A percentile compares a stretch with the other conserved stretches of the same genome.
These are phyloP conservation scores for Musa beccarii DNA, from an alignment of 176 grass and related monocot genomes.

Conservation along the genomic window DNA sequence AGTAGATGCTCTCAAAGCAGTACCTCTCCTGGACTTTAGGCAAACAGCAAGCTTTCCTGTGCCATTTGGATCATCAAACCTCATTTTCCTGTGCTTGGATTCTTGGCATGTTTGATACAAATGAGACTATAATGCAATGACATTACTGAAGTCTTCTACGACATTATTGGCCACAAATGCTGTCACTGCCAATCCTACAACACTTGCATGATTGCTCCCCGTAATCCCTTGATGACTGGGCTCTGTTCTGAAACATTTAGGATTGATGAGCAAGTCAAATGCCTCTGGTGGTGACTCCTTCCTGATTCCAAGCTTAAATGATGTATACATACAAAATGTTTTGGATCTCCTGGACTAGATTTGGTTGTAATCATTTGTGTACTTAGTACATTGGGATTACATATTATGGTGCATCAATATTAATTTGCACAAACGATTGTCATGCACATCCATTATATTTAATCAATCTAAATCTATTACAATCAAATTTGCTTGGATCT, in stretches of 20 bases:
- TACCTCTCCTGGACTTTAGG: neutral
- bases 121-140: conserved; percentile 40
- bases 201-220: conserved; percentile 45
- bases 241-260: neutral
- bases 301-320: neutral
- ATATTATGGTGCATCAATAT: too few relatives aligned
- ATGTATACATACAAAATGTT: neutral
- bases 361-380: too few relatives aligned
- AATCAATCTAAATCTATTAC: too few relatives aligned
- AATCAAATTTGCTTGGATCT: too few relatives aligned
- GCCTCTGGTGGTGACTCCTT: too few relatives aligned
- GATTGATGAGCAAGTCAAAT: neutral
- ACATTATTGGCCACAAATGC: conserved; percentile 59
- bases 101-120: neutral
- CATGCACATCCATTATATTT: too few relatives aligned
- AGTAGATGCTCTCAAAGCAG: neutral
- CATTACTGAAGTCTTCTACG: conserved; percentile 50
- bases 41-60: neutral
- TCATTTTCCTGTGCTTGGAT: neutral
- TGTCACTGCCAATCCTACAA: conserved; percentile 73
- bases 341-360: neutral
- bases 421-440: too few relatives aligned
- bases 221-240: conserved; percentile 33
- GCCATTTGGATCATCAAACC: neutral
- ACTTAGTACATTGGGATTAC: too few relatives aligned